Evolutionary conservation across 306 rosid species (phyloP).

Genomic region (Elaeagnus macrophylla): DNA sequence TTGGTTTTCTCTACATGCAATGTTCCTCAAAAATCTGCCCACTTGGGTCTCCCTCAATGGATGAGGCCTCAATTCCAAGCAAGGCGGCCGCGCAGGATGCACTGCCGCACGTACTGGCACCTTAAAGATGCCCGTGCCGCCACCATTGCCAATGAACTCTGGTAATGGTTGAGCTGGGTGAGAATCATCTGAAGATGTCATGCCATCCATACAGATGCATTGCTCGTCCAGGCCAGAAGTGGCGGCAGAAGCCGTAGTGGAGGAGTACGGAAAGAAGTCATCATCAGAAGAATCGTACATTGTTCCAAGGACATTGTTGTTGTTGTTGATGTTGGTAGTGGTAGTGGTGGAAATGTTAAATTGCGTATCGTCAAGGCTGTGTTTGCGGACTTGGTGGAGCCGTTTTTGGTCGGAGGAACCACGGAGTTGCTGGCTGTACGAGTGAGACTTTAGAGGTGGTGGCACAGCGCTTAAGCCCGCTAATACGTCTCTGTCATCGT

Average conservation of each 20-base stretch:
- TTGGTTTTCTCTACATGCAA: conserved; percentile 77
- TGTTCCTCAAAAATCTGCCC: conserved; percentile 74
- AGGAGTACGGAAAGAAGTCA: conserved; percentile 56
- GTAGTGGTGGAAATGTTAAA: conserved; percentile 11
- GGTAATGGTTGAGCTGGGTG: conserved; percentile 40
- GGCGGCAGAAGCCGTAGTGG: conserved; percentile 2
- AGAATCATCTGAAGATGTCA: conserved; percentile 20
- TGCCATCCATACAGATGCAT: conserved; percentile 28
- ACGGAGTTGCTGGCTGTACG: conserved; percentile 77
- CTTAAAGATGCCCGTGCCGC: conserved; percentile 52
- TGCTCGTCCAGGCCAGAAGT: conserved; percentile 26
- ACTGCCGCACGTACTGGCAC: conserved; percentile 67
- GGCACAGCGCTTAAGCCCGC: conserved; percentile 46
- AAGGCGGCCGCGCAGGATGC: conserved; percentile 81
- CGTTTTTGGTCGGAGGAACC: conserved; percentile 40
- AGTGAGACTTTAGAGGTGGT: conserved; percentile 71
- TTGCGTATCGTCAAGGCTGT: conserved; percentile 70
- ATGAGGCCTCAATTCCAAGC: conserved; percentile 87
- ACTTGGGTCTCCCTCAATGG: conserved; percentile 91
- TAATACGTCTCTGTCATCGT: conserved; percentile 42
- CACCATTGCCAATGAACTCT: conserved; percentile 71
- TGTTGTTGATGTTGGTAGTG: not conserved
- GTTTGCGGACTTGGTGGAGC: conserved; percentile 52
- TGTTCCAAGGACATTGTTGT: conserved; percentile 3
- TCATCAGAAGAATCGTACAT: conserved; percentile 53